phyloP scores from a whole-genome alignment of 352 stramenopile genomes.

The Elongisporangium undulatum region DNA sequence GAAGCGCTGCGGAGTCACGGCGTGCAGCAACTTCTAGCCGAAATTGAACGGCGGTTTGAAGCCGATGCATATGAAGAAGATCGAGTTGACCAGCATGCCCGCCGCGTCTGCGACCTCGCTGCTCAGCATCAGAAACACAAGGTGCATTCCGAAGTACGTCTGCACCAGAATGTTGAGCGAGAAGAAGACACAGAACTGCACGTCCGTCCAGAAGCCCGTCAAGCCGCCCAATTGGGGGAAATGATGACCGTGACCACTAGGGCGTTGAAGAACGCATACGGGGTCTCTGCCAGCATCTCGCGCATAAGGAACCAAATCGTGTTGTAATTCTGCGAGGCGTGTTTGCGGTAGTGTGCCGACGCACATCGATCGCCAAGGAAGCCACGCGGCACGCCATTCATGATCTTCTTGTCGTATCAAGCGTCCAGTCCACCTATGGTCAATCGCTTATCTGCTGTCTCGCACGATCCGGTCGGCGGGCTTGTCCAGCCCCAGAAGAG shows the following conservation, averaged over 20 bases:
- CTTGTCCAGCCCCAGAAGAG: too few species aligned
- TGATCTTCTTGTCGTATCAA: too few species aligned
- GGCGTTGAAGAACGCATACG: slow-evolving; percentile 34
- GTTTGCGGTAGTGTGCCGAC: slow-evolving; percentile 89
- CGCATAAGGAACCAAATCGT: slow-evolving; percentile 56
- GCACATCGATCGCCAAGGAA: too few species aligned
- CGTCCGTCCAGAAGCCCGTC: slow-evolving; percentile 18
- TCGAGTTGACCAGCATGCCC: slow-evolving; percentile 29
- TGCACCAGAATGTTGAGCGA: slow-evolving; percentile 26
- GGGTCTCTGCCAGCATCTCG: slow-evolving; percentile 69
- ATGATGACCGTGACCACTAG: slow-evolving; percentile 41
- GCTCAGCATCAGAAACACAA: slow-evolving; percentile 22
- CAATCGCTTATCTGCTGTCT: too few species aligned
- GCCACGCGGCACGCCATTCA: too few species aligned
- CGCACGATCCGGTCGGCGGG: too few species aligned
- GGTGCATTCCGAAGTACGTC: slow-evolving; percentile 25
- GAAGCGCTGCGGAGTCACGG: slow-evolving; percentile 27
- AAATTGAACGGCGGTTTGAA: slow-evolving; percentile 23
- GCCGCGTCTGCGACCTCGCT: slow-evolving; percentile 25
- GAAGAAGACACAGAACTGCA: slow-evolving; percentile 38
- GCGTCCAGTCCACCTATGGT: too few species aligned
- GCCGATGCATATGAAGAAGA: slow-evolving; percentile 33
- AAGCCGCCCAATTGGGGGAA: slow-evolving; percentile 40
- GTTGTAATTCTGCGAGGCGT: slow-evolving; percentile 79
- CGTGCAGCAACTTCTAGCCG: slow-evolving; percentile 33